Evolutionary conservation across 2,329 filamentous ascomycete species (phyloP).

Genomic region (Hypoxylon sp.): DNA sequence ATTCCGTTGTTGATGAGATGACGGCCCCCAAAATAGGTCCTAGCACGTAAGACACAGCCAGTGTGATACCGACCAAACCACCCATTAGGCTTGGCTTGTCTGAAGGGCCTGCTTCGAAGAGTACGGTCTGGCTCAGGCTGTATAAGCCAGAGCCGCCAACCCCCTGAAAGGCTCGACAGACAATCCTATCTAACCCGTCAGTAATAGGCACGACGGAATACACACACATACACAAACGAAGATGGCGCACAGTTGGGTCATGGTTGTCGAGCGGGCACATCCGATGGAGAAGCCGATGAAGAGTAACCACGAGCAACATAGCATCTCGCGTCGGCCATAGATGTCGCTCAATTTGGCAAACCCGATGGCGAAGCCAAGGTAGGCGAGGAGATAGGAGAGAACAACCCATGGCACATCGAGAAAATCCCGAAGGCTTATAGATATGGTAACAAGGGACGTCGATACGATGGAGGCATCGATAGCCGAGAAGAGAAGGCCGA

Average conservation of each 20-base stretch:
- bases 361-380: slow-evolving; percentile 71
- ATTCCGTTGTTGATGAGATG: slow-evolving; percentile 67
- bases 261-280: slow-evolving; percentile 65
- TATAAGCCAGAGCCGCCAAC: slow-evolving; percentile 74
- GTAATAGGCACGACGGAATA: background rate
- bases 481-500: slow-evolving; percentile 70
- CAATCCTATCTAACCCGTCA: slow-evolving; percentile 61
- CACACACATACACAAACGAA: background rate
- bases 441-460: slow-evolving; percentile 71
- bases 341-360: slow-evolving; percentile 73
- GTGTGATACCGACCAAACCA: slow-evolving; percentile 68
- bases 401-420: slow-evolving; percentile 69
- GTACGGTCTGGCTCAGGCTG: slow-evolving; percentile 70
- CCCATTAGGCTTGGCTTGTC: slow-evolving; percentile 69
- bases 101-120: slow-evolving; percentile 70
- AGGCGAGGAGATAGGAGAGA: slow-evolving; percentile 69
- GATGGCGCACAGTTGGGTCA: slow-evolving; percentile 65
- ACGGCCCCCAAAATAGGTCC: slow-evolving; percentile 71
- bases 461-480: slow-evolving; percentile 72
- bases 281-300: slow-evolving; percentile 71
- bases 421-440: slow-evolving; percentile 66
- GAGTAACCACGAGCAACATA: slow-evolving; percentile 67
- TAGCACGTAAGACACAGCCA: slow-evolving; percentile 71
- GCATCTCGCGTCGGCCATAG: slow-evolving; percentile 67
- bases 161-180: slow-evolving; percentile 72